phyloP scores from a whole-genome alignment of 169 alveolate species.

The Cryptosporidium parvum region DNA sequence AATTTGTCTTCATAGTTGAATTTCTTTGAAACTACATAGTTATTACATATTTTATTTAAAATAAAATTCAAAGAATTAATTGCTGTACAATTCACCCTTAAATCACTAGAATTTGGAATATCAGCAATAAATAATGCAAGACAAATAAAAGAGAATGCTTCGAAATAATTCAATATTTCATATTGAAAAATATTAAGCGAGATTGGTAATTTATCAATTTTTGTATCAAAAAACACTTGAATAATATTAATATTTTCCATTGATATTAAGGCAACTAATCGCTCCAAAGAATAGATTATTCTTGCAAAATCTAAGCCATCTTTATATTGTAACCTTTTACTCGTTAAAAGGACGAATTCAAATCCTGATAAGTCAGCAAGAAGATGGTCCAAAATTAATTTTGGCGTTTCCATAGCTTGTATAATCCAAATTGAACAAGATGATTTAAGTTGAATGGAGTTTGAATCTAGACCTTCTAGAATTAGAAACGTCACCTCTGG shows the following conservation, averaged over 20 bases:
- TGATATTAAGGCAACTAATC: conserved; percentile 34
- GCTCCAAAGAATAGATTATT: conserved; percentile 37
- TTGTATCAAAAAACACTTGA: conserved; percentile 30
- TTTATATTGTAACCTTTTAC: conserved; percentile 9
- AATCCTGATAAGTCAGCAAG: conserved; percentile 11
- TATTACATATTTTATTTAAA: conserved; percentile 14
- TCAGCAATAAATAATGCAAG: conserved; percentile 23
- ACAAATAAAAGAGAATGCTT: conserved; percentile 38
- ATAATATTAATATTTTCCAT: conserved; percentile 59
- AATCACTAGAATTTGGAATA: conserved; percentile 2
- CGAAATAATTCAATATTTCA: conserved; percentile 32
- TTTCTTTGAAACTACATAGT: neutral
- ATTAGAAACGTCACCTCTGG: conserved; percentile 54
- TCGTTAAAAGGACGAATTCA: neutral
- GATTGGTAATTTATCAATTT: neutral
- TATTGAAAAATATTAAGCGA: neutral
- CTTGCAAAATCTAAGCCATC: conserved; percentile 57
- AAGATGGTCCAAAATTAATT: conserved; percentile 55
- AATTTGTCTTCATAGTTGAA: conserved; percentile 31
- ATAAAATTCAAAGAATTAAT: conserved; percentile 33
- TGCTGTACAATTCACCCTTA: conserved; percentile 36
- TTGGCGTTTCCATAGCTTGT: conserved; percentile 51
- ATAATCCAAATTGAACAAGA: conserved; percentile 52
- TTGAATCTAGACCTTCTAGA: conserved; percentile 65
- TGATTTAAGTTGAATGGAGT: conserved; percentile 10